Base-by-base conservation (phyloP, 441 rosid species). In the Pelargonium fulgidum region DNA sequence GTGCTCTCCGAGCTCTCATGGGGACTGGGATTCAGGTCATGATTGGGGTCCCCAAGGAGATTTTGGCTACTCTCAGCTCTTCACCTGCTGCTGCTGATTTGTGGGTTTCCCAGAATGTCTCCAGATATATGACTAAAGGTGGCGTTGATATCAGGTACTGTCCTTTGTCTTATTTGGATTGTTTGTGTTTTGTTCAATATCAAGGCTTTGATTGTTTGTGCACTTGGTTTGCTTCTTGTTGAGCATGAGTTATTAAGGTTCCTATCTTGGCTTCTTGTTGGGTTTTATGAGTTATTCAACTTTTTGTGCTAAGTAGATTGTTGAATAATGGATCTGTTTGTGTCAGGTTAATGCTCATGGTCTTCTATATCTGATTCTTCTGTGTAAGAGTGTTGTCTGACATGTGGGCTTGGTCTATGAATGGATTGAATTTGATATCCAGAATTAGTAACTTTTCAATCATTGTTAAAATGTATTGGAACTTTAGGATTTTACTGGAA, bases 21-120 rank as follows among this genome's bases (percentile, higher is more conserved):
- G 92, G 97, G 36, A 76, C 85, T 73, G 96, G 99, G 71, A 91
- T 87, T 84, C 81, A 91, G 80, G 92, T 93, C 8, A 93, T 93
- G 99, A 77, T 89, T 70, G 89, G 89, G 65, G 87, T 93, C 45
- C 97, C 96, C 12, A 93, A 93, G 70, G 95, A 91, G 62, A 72
- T 84, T 81, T 75, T 93, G 79, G 70, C 86, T 13, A n/a, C 83
- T 2, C 67, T 89, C 11, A 76, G 80, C 73, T 87, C 90, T 36
- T 87, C 92, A 2, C 59, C 84, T 65, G 79, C 76, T 16, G 83
- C 85, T 63, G 79, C 93, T 69, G 96, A 93, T 84, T 75, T 85
- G 71, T 93, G 90, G 84, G 86, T 93, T 68, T 85, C 84, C 64
- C 95, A 88, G 81, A 93, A 91, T 73, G 78, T 93, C 68, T 88